Conservation (phyloP, 441 rosid genomes). For the Rhodomyrtus psidioides region DNA sequence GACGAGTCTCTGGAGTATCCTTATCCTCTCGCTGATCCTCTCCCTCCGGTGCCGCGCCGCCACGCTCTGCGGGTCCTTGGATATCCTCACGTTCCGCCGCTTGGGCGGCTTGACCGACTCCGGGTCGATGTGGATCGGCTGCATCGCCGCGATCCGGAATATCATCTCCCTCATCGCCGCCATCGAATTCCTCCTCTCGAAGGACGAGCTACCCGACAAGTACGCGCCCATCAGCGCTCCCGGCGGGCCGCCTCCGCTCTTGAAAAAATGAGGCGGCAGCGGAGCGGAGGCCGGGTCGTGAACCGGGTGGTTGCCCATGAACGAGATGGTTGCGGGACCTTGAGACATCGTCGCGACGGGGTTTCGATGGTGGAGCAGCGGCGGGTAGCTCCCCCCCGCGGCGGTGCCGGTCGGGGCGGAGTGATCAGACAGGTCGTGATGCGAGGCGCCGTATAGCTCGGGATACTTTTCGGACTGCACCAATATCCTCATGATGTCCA, state of each 20-base stretch:
- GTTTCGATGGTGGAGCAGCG: not conserved
- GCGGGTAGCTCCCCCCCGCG: not conserved
- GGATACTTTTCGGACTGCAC: constrained; percentile 81
- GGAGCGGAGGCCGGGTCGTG: not conserved
- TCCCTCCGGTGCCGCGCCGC: constrained; percentile 88
- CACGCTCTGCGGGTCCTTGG: constrained; percentile 93
- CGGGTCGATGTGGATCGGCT: constrained; percentile 86
- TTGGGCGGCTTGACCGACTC: constrained; percentile 80
- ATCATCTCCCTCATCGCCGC: constrained; percentile 89
- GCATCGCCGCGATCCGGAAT: constrained; percentile 85
- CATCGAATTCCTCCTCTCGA: constrained; percentile 48
- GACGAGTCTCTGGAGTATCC: constrained; percentile 85
- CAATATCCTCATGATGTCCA: constrained; percentile 65
- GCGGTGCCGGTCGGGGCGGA: not conserved
- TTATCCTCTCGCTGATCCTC: constrained; percentile 77
- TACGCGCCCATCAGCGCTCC: not conserved
- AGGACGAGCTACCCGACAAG: not conserved
- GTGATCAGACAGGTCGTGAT: constrained; percentile 1
- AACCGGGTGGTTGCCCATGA: not conserved
- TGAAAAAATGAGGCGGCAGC: not conserved
- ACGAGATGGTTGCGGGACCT: not conserved
- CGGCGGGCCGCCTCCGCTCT: not conserved
- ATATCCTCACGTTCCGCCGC: constrained; percentile 81
- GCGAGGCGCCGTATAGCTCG: constrained; percentile 27
- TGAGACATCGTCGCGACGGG: not conserved